Evolutionary conservation across 2,329 filamentous ascomycete genomes (phyloP).

Genomic region (Tolypocladium amazonense): DNA sequence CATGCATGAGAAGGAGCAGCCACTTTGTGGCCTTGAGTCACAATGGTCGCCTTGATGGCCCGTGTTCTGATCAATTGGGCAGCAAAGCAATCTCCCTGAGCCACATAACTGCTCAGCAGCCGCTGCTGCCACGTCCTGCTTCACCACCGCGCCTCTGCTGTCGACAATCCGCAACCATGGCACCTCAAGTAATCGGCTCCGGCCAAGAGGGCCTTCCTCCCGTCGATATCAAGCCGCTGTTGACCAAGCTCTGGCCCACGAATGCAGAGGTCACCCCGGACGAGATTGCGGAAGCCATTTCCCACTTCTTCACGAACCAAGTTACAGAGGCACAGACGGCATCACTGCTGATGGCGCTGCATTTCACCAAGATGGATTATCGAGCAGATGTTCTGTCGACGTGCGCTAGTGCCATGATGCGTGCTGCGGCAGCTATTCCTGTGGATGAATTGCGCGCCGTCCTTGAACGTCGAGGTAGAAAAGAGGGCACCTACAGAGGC

Average conservation of each 20-base stretch:
- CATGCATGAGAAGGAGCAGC: neutral
- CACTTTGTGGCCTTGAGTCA: neutral
- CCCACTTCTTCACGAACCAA: constrained; percentile 82
- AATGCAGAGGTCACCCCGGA: constrained; percentile 50
- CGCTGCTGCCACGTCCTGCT: neutral
- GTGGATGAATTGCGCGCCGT: constrained; percentile 47
- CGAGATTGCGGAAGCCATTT: constrained; percentile 84
- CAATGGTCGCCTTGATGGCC: neutral
- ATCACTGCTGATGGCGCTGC: constrained; percentile 78
- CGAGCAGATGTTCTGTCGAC: constrained; percentile 76
- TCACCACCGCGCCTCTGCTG: neutral
- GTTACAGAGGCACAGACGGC: constrained; percentile 83
- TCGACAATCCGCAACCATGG: constrained; percentile 13
- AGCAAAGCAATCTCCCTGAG: neutral
- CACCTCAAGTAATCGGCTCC: constrained; percentile 14
- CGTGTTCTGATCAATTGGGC: neutral
- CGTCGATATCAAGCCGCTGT: constrained; percentile 58
- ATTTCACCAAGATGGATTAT: constrained; percentile 81
- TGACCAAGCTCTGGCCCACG: constrained; percentile 61
- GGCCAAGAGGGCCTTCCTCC: constrained; percentile 19
- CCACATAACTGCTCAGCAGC: neutral
- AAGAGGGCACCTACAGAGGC: constrained; percentile 67
- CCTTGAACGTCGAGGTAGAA: constrained; percentile 47
- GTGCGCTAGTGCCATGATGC: constrained; percentile 76
- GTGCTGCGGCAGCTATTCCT: constrained; percentile 65